phyloP scores from a whole-genome alignment of 768 basidiomycete genomes.

The Kwoniella dendrophila region DNA sequence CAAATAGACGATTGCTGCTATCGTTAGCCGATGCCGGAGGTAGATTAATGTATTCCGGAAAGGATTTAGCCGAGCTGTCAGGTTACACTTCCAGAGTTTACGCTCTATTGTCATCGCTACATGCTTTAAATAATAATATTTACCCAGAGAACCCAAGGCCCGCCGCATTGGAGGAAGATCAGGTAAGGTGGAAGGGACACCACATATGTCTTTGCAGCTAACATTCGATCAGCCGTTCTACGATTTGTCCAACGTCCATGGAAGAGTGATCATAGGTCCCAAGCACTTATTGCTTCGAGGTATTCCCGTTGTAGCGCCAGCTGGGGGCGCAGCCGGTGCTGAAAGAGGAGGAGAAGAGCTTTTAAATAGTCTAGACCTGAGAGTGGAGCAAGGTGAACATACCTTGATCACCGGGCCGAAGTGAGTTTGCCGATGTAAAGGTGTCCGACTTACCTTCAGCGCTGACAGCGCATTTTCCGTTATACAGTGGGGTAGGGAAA shows the following conservation, averaged over 20 bases:
- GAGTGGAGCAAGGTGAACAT: conserved; percentile 72
- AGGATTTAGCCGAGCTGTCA: conserved; percentile 91
- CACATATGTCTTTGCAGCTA: background rate
- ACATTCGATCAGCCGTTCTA: conserved; percentile 60
- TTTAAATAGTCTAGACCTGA: conserved; percentile 69
- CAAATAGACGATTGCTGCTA: conserved; percentile 83
- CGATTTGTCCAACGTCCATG: conserved; percentile 69
- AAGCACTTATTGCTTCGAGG: conserved; percentile 53
- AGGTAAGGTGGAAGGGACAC: conserved; percentile 22
- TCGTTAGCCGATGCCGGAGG: conserved; percentile 97
- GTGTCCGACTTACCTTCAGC: background rate
- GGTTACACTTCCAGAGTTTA: conserved; percentile 90
- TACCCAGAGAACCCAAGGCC: conserved; percentile 60
- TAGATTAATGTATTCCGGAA: conserved; percentile 93
- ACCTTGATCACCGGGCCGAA: conserved; percentile 85
- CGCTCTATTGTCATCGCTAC: conserved; percentile 79
- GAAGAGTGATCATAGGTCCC: conserved; percentile 63
- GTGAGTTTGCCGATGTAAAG: conserved; percentile 30
- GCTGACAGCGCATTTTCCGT: conserved; percentile 28
- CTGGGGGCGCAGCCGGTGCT: conserved; percentile 55
- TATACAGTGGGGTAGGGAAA: conserved; percentile 80
- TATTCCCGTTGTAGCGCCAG: conserved; percentile 59
- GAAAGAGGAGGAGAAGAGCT: conserved; percentile 61
- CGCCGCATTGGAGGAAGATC: conserved; percentile 53
- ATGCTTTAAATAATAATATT: conserved; percentile 63